phyloP scores from a whole-genome alignment of 257 asterid species.

The Solanum bulbocastanum region DNA sequence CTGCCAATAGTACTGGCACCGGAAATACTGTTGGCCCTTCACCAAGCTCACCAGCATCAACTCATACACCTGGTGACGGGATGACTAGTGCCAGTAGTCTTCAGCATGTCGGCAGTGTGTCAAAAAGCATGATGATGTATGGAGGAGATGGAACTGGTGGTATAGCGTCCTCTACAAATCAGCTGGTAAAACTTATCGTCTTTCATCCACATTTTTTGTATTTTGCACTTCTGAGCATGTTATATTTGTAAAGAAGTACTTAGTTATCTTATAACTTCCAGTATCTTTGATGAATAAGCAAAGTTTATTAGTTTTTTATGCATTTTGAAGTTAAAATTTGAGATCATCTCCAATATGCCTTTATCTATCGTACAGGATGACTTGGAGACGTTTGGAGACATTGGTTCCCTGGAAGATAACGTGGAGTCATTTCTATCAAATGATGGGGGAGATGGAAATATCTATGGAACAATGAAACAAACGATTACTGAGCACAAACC shows the following conservation, averaged over 20 bases:
- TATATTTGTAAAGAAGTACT: background rate
- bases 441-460: conserved; percentile 89
- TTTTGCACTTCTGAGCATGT: background rate
- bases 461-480: conserved; percentile 66
- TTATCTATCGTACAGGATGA: conserved; percentile 54
- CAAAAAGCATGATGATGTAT: conserved; percentile 75
- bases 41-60: conserved; percentile 82
- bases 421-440: conserved; percentile 84
- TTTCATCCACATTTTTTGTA: background rate
- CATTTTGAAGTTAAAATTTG: background rate
- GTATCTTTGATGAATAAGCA: background rate
- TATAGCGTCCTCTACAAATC: conserved; percentile 80
- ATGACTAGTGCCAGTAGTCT: conserved; percentile 67
- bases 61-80: conserved; percentile 96
- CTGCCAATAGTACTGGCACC: conserved; percentile 75
- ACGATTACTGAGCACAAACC: conserved; percentile 51
- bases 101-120: conserved; percentile 59
- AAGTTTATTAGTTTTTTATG: background rate
- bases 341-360: background rate
- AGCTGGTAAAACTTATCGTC: conserved; percentile 47
- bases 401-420: conserved; percentile 83
- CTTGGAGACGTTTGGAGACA: conserved; percentile 85
- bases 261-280: background rate
- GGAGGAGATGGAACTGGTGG: conserved; percentile 90
- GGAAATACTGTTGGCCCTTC: conserved; percentile 74